Evolutionary conservation across 768 basidiomycete genomes (phyloP).

Genomic region (Tulasnella sp.): DNA sequence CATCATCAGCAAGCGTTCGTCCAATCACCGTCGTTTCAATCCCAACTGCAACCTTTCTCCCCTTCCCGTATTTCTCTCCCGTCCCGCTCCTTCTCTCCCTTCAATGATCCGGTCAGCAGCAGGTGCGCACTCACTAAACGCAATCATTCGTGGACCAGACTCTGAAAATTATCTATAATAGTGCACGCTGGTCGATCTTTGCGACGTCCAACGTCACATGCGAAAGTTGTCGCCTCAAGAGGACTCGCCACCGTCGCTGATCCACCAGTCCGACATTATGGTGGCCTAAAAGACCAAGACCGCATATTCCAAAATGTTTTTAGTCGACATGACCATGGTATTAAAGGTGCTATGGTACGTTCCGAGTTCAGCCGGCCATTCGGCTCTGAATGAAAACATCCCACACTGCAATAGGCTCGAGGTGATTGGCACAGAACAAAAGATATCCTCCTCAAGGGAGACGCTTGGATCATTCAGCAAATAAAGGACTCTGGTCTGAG

Average conservation of each 20-base stretch:
- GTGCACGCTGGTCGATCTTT: slow-evolving; percentile 13
- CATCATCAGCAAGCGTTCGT: not conserved
- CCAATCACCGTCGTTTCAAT: slow-evolving; percentile 16
- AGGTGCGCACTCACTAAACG: not conserved
- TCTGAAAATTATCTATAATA: not conserved
- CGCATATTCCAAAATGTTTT: slow-evolving; percentile 91
- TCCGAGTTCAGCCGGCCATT: slow-evolving; percentile 3
- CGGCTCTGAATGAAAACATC: slow-evolving; percentile 2
- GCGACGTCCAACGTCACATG: slow-evolving; percentile 13
- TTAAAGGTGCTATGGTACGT: slow-evolving; percentile 86
- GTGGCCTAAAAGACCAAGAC: slow-evolving; percentile 91
- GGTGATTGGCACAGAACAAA: slow-evolving; percentile 99
- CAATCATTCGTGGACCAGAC: not conserved
- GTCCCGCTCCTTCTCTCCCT: not conserved
- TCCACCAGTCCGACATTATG: slow-evolving; percentile 86
- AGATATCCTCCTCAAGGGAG: slow-evolving; percentile 91
- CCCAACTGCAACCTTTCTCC: slow-evolving; percentile 11
- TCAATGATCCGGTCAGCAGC: slow-evolving; percentile 8
- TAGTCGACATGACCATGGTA: slow-evolving; percentile 80
- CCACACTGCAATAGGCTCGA: slow-evolving; percentile 53
- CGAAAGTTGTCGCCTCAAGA: slow-evolving; percentile 15
- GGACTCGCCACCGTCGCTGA: slow-evolving; percentile 69
- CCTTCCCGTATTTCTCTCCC: slow-evolving; percentile 14
- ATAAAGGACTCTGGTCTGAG: slow-evolving; percentile 95
- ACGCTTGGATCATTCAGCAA: slow-evolving; percentile 93